These are phyloP conservation scores for Vitis vinifera DNA, from an alignment of 164 flowering plant species.

Conservation along the genomic window ASM3070453v1 NC_081806.1:3665001-3665500, in stretches of 20 bases:
- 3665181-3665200: background rate
- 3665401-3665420: background rate
- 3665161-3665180: too few relatives aligned
- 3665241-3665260: conserved; percentile 84
- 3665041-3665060: conserved; percentile 63
- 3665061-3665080: conserved; percentile 73
- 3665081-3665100: conserved; percentile 78
- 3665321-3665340: conserved; percentile 81
- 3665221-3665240: conserved; percentile 78
- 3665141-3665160: background rate
- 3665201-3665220: conserved; percentile 40
- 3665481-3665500: too few relatives aligned
- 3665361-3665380: background rate
- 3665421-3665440: background rate
- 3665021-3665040: background rate
- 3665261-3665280: conserved; percentile 43
- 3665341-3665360: conserved; percentile 48
- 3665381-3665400: background rate
- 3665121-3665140: background rate
- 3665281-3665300: conserved; percentile 57
- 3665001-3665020: too few relatives aligned
- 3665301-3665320: conserved; percentile 59
- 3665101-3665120: conserved; percentile 84
- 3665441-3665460: background rate
- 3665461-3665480: too few relatives aligned